phyloP scores from a whole-genome alignment of 2,329 filamentous ascomycete genomes.

The Penicillium sp. region DNA sequence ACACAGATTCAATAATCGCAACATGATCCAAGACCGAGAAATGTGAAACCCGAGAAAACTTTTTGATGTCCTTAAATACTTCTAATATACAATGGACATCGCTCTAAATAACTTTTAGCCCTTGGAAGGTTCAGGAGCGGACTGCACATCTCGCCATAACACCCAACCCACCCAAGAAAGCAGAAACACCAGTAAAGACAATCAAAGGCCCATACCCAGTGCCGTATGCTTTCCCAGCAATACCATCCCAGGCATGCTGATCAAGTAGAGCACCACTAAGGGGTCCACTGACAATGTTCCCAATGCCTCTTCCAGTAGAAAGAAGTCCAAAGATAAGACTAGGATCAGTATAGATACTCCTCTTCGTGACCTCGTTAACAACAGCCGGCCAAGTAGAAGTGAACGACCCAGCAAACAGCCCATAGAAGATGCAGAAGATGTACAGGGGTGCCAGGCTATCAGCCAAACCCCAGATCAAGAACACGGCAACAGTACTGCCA shows the following conservation, averaged over 20 bases:
- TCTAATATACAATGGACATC: background rate
- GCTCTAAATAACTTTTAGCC: background rate
- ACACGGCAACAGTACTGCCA: slow-evolving; percentile 44
- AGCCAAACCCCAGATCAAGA: slow-evolving; percentile 52
- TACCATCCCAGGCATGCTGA: slow-evolving; percentile 18
- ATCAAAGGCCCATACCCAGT: slow-evolving; percentile 31
- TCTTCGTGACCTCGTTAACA: slow-evolving; percentile 44
- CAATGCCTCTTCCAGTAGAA: slow-evolving; percentile 53
- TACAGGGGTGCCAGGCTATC: slow-evolving; percentile 43
- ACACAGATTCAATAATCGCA: too few species aligned
- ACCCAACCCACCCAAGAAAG: slow-evolving; percentile 17
- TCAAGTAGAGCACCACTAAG: slow-evolving; percentile 46
- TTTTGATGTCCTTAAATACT: background rate
- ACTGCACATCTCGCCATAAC: slow-evolving; percentile 7
- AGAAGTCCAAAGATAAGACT: slow-evolving; percentile 53
- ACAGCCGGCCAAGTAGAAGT: slow-evolving; percentile 49
- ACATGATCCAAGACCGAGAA: too few species aligned
- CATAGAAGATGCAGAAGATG: slow-evolving; percentile 47
- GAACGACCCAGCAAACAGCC: slow-evolving; percentile 49
- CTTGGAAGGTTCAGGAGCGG: background rate
- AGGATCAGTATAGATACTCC: slow-evolving; percentile 41
- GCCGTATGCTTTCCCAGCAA: slow-evolving; percentile 25
- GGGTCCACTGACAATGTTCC: slow-evolving; percentile 53
- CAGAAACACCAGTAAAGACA: slow-evolving; percentile 29
- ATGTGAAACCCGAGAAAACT: background rate